Conservation (phyloP, 2,329 filamentous ascomycete genomes). For the Colletotrichum sp. region DNA sequence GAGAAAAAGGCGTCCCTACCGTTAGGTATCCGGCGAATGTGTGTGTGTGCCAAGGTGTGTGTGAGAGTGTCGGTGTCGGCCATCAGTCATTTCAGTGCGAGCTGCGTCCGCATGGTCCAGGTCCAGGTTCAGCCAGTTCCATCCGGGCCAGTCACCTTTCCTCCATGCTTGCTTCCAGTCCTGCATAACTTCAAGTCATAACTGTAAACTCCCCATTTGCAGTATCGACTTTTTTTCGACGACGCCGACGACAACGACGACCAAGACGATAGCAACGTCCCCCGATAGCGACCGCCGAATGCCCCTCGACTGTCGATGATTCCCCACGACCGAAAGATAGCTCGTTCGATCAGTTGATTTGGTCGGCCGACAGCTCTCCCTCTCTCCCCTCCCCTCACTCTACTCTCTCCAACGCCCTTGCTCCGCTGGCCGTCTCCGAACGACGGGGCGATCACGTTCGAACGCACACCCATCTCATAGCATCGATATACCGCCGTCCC, state of each 20-base stretch:
- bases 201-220: background rate
- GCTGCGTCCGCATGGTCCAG: background rate
- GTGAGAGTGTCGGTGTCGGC: background rate
- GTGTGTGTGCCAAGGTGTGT: background rate
- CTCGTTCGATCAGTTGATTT: constrained; percentile 16
- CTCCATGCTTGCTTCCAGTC: background rate
- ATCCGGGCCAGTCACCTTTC: background rate
- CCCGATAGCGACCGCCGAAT: background rate
- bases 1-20: background rate
- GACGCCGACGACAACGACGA: constrained; percentile 9
- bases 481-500: constrained; percentile 1
- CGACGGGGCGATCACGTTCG: background rate
- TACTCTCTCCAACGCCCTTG: background rate
- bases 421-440: background rate
- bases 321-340: background rate
- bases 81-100: background rate
- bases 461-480: background rate
- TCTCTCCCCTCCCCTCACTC: background rate
- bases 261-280: background rate
- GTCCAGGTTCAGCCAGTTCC: background rate
- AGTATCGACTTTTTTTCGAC: background rate
- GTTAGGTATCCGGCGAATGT: background rate
- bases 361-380: background rate
- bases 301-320: constrained; percentile 1
- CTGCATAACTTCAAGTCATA: background rate